These are phyloP conservation scores for Wallemia hederae DNA, from an alignment of 1,284 basidiomycete genomes.

Conservation along the genomic window DNA sequence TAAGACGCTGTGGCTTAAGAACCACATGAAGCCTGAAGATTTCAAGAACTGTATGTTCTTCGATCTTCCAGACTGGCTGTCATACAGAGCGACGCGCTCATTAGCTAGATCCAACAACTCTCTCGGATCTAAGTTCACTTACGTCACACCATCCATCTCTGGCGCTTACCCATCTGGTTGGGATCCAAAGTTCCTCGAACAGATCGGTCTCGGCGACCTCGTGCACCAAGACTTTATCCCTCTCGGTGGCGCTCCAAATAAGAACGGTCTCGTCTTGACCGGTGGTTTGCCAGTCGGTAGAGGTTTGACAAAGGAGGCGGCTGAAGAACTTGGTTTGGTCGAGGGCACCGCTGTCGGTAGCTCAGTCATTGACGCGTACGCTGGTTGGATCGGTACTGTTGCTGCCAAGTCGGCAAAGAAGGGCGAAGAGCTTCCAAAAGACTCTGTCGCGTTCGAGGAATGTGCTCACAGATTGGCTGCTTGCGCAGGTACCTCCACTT, in stretches of 20 bases:
- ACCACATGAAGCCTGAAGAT: slow-evolving; percentile 40
- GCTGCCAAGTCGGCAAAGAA: slow-evolving; percentile 40
- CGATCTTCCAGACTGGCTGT: slow-evolving; percentile 87
- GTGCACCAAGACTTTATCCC: slow-evolving; percentile 34
- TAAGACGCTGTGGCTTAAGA: slow-evolving; percentile 86
- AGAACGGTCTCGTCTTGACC: slow-evolving; percentile 36
- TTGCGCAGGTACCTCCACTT: slow-evolving; percentile 84
- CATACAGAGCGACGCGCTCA: slow-evolving; percentile 60
- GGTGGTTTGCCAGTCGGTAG: slow-evolving; percentile 71
- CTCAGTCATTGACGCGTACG: slow-evolving; percentile 51
- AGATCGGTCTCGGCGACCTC: slow-evolving; percentile 31
- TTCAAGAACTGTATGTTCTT: slow-evolving; percentile 77
- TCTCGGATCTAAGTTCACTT: slow-evolving; percentile 86
- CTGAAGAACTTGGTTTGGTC: slow-evolving; percentile 51
- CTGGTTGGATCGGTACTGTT: slow-evolving; percentile 94
- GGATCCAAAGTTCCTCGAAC: slow-evolving; percentile 58
- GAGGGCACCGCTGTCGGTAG: slow-evolving; percentile 84
- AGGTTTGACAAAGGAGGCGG: slow-evolving; percentile 49
- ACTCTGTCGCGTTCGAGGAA: slow-evolving; percentile 34
- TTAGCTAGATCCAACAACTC: slow-evolving; percentile 68
- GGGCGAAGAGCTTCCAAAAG: slow-evolving; percentile 20
- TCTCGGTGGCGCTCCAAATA: slow-evolving; percentile 37
- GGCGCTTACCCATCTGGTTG: slow-evolving; percentile 29
- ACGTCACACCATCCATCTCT: slow-evolving; percentile 39
- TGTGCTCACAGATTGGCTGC: slow-evolving; percentile 59